Base-by-base conservation (phyloP, 352 stramenopile genomes). In the Pythium apleroticum region DNA sequence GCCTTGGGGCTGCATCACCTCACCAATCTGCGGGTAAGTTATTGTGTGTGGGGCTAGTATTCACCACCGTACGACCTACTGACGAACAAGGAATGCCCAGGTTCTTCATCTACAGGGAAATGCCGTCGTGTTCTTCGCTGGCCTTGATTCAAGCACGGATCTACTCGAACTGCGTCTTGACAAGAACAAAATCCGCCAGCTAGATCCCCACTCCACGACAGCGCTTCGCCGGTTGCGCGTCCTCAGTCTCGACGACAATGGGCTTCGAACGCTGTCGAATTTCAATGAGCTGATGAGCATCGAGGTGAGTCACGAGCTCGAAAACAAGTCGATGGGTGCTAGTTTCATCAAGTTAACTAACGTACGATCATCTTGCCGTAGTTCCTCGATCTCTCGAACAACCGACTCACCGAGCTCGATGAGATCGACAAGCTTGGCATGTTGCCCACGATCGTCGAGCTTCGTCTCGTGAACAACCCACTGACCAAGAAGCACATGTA, bases 401-500 rank as follows among this genome's bases (percentile, higher is more conserved):
- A 97, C 59, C 77, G 89, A 0, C 24, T 97, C 0, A 46, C 59
- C 1, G 89, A 96, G 35, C 58, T 96, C n/a, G 83, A 88, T 20
- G 89, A 97, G 49, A 55, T 96, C 20, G 89, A 96, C 8, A 88
- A 81, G 25, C 69, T 96, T 15, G 65, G 61, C 0, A 37, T 68
- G 5, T 30, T 92, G 17, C 75, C 84, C 2, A 85, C 81, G n/a
- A 60, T 97, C 24, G 35, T 81, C 8, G 82, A 95, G 30, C 63
- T 97, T 15, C 72, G 72, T 6, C 39, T 95, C 15, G 52, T 57
- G 22, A 90, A 87, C 68, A 96, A 96, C 39, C 83, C 88, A 3
- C 27, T 96, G 31, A 74, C 77, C 2, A 91, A 95, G 59, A 93
- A 93, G 60, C 84, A 95, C 41, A 61, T 95, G 57, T 96, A 93